phyloP scores from a whole-genome alignment of 305 asterid genomes.

The Fraxinus velutina region DNA sequence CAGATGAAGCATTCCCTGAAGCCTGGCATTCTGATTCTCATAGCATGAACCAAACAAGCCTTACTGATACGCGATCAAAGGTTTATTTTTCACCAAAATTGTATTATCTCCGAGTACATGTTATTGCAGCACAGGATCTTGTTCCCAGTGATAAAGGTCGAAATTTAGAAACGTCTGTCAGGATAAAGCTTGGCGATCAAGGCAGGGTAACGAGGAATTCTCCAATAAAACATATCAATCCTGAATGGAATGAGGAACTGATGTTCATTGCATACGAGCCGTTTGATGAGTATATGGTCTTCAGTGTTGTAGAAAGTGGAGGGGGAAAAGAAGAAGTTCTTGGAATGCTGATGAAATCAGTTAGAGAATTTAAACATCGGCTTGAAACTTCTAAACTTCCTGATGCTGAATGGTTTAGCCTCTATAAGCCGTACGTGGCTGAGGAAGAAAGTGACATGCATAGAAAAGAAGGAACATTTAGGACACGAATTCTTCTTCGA shows the following conservation, averaged over 20 bases:
- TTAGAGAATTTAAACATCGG: slow-evolving; percentile 56
- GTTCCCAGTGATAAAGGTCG: slow-evolving; percentile 39
- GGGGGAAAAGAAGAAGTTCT: slow-evolving; percentile 62
- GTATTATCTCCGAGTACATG: slow-evolving; percentile 66
- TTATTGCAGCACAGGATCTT: slow-evolving; percentile 83
- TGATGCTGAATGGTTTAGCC: slow-evolving; percentile 65
- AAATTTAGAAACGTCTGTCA: slow-evolving; percentile 51
- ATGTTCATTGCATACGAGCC: slow-evolving; percentile 93
- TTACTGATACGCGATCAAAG: slow-evolving; percentile 63
- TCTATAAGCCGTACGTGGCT: slow-evolving; percentile 46
- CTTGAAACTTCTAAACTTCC: slow-evolving; percentile 50
- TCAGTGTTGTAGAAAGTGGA: slow-evolving; percentile 68
- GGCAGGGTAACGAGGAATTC: slow-evolving; percentile 57
- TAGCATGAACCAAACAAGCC: slow-evolving; percentile 48
- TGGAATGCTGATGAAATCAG: slow-evolving; percentile 61
- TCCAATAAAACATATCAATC: slow-evolving; percentile 47
- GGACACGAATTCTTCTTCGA: slow-evolving; percentile 66
- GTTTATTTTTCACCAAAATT: slow-evolving; percentile 77
- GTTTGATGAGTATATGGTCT: slow-evolving; percentile 64
- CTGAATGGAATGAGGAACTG: slow-evolving; percentile 89
- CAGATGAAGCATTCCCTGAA: slow-evolving; percentile 81
- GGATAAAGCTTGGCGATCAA: slow-evolving; percentile 69
- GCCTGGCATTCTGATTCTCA: slow-evolving; percentile 97
- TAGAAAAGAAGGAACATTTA: slow-evolving; percentile 68
- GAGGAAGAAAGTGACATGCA: slow-evolving; percentile 49